Base-by-base conservation (phyloP, 176 grass and related monocot genomes). In the Triticum turgidum region DNA sequence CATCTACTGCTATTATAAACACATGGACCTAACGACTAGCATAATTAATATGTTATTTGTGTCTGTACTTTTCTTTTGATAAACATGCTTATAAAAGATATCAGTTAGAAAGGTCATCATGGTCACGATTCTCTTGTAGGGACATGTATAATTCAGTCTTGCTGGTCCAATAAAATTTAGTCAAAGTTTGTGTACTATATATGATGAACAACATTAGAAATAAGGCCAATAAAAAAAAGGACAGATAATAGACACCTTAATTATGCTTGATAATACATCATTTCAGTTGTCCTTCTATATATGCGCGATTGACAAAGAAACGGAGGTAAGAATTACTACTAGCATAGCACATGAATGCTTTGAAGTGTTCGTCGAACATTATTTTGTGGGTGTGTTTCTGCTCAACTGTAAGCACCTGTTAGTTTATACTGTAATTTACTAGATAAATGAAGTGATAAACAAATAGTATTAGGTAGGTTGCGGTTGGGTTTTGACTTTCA, bases 401-500 rank as follows among this genome's bases (percentile, higher is more conserved):
- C 25, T 25, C 25, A 25, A 25, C 25, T 25, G 25, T 25, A 25
- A 25, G 25, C 25, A 25, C 25, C 25, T 25, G 25, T 25, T 25
- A 25, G 25, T 25, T 25, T 25, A 25, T 25, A 25, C 25, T 25
- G 25, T 25, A 25, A 25, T 25, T 25, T 25, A 25, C 25, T 25
- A 25, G 29, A 30, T 30, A 30, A 30, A 30, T 30, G 29, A 30
- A 30, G 29, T 30, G 29, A 30, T 30, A 30, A 30, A 30, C 29
- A 30, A 30, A 30, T 30, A 30, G 30, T 30, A 32, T 32, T 32
- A 32, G 32, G 32, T 32, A 32, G 32, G 32, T 32, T 32, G 32
- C 32, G 32, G 32, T 18, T 56, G 35, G 13, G 12, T 30, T 65
- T 65, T 45, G 9, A 29, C 7, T 69, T 52, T 91, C 8, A 97